Evolutionary conservation across 2,329 filamentous ascomycete species (phyloP).

Genomic region (Paraphoma chrysanthemicola): DNA sequence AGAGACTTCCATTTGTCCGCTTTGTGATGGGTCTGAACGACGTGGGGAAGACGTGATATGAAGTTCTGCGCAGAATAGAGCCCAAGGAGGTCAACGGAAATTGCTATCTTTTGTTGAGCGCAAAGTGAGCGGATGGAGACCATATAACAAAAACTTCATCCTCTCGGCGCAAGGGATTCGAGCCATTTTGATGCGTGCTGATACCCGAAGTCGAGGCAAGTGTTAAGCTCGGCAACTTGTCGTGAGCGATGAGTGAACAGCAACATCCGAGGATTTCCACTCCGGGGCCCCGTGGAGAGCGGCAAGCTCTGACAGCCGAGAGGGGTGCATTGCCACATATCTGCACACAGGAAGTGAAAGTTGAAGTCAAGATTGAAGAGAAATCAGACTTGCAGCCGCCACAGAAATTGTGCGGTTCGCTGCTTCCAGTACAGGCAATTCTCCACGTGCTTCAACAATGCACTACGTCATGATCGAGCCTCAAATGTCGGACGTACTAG

Average conservation of each 20-base stretch:
- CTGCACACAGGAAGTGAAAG: not conserved
- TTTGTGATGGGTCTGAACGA: slow-evolving; percentile 37
- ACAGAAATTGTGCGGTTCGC: not conserved
- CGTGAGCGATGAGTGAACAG: slow-evolving; percentile 15
- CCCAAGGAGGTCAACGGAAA: slow-evolving; percentile 33
- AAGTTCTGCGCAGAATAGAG: slow-evolving; percentile 48
- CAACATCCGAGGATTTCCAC: slow-evolving; percentile 31
- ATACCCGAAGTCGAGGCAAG: slow-evolving; percentile 19
- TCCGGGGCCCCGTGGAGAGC: not conserved
- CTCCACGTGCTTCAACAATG: slow-evolving; percentile 2
- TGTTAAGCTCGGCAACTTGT: slow-evolving; percentile 40
- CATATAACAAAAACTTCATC: slow-evolving; percentile 24
- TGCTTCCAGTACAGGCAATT: slow-evolving; percentile 1
- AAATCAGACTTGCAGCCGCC: not conserved
- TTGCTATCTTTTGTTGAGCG: slow-evolving; percentile 6
- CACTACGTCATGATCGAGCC: no score
- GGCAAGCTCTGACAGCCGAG: not conserved
- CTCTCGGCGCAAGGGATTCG: slow-evolving; percentile 25
- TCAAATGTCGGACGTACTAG: no score
- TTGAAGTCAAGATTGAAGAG: not conserved
- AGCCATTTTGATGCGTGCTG: slow-evolving; percentile 6
- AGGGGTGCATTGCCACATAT: not conserved
- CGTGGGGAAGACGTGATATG: slow-evolving; percentile 43
- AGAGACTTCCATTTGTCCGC: slow-evolving; percentile 46
- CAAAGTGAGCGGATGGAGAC: slow-evolving; percentile 4